Evolutionary conservation across 805 yeast genomes (phyloP), one percentile per base, ranked within the genome.

Genomic region (Vanderwaltozyma polyspora): DNA sequence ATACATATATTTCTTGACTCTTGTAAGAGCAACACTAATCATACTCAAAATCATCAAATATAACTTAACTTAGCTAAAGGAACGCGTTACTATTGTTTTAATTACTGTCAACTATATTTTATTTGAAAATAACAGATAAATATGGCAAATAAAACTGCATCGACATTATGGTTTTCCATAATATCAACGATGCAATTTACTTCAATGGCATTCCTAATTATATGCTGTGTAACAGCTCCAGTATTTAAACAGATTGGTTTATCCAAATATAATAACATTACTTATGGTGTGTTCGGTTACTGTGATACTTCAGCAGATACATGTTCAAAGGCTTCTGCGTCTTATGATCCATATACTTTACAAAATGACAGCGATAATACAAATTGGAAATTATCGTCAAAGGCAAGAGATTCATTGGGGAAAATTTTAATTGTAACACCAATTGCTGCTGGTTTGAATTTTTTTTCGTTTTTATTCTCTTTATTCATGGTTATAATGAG

Each of bases 201-300:
- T 9, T 64, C 86, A 2, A 56, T 79, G 46, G 87, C 78, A 11
- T 72, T 79, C 39, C 58, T 80, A 29, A 60, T 81, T 28, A 53
- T 81, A 21, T 73, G 79, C 3, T 65, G 75, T 14, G 63, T 81
- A 18, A 67, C 84, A 1, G 66, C 73, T 9, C 89, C 93, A 0
- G 74, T 74, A 2, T 62, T 69, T 7, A 41, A 56, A 2, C 47
- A 64, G 6, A 64, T 81, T 30, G 60, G 62, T 3, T 44, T 81
- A 11, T 76, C 77, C 6, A 30, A 27, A 31, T 31, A 74, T 23
- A 58, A 58, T 15, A 51, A 55, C 28, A 58, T 60, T 42, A 58
- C 62, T 2, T 81, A 68, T 52, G 91, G 91, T 22, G 69, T 73
- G 2, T 70, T 81, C 49, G 91, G 91, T 3, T 73, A 68, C 50